A percentile compares a stretch with the other conserved stretches of the same genome.
phyloP scores from a whole-genome alignment of 176 grass and related monocot genomes.

The Eremochloa ophiuroides region DNA sequence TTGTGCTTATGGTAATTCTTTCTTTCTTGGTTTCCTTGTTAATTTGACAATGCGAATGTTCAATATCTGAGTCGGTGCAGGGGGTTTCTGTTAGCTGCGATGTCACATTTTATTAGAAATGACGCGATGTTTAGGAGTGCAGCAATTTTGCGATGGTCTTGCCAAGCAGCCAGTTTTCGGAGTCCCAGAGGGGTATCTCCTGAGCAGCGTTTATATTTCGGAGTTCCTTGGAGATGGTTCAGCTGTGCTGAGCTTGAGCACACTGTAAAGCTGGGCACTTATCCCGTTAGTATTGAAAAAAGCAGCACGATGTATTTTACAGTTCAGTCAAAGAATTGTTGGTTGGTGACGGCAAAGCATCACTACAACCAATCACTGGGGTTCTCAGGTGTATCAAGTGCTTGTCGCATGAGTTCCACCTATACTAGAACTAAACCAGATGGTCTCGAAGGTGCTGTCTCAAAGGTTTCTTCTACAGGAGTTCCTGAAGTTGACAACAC shows the following conservation, averaged over 20 bases:
- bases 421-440: slow-evolving; percentile 23
- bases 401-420: slow-evolving; percentile 32
- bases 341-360: not conserved
- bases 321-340: not conserved
- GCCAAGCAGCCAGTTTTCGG: not conserved
- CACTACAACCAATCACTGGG: not conserved
- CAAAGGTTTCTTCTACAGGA: slow-evolving; percentile 25
- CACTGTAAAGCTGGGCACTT: not conserved
- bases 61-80: not conserved
- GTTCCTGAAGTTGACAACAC: not conserved
- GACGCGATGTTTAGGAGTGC: slow-evolving; percentile 2
- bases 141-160: not conserved
- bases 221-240: slow-evolving; percentile 7
- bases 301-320: not conserved
- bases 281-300: not conserved
- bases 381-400: not conserved
- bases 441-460: not conserved
- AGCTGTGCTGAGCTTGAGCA: not conserved
- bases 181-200: not conserved
- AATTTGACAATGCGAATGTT: not conserved
- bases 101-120: slow-evolving; percentile 6
- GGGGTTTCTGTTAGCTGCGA: not conserved
- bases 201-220: not conserved
- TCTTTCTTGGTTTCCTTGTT: too few relatives aligned
- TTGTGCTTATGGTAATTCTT: too few relatives aligned